Conservation (phyloP, 2,329 filamentous ascomycete genomes). For the Aspergillus quadrilineatus region DNA sequence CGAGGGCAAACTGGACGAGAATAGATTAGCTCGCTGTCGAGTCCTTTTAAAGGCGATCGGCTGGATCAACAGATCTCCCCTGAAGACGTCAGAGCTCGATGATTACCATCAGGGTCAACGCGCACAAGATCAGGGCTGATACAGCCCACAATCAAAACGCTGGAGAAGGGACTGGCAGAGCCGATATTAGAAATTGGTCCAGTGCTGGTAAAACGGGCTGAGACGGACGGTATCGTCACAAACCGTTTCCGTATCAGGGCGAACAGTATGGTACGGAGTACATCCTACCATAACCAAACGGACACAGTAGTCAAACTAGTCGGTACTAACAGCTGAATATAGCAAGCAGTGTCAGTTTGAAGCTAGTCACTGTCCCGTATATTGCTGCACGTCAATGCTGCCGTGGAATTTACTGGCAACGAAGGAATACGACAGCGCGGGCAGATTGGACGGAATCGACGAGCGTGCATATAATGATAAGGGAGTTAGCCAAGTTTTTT, state of each 20-base stretch:
- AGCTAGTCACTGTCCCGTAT: neutral
- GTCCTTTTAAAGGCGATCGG: neutral
- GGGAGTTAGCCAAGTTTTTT: neutral
- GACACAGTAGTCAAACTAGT: neutral
- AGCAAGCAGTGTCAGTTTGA: neutral
- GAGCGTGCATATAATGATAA: constrained; percentile 1
- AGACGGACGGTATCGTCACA: constrained; percentile 6
- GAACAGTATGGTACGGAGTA: neutral
- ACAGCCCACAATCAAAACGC: neutral
- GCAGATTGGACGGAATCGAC: constrained; percentile 1
- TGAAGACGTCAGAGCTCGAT: neutral
- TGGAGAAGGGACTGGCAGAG: neutral
- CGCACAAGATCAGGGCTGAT: neutral
- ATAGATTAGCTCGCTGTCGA: constrained; percentile 2
- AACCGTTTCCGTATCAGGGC: neutral
- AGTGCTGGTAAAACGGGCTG: neutral
- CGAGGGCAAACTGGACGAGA: neutral
- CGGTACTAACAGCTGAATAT: neutral
- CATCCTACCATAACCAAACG: neutral
- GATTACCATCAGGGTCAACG: neutral
- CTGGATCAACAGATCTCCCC: constrained; percentile 3
- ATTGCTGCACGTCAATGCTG: constrained; percentile 7
- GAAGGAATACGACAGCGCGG: neutral
- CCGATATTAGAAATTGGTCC: neutral
- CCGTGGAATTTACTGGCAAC: neutral